Evolutionary conservation across 345 rosid species (phyloP).

Genomic region (Eucalyptus albens): DNA sequence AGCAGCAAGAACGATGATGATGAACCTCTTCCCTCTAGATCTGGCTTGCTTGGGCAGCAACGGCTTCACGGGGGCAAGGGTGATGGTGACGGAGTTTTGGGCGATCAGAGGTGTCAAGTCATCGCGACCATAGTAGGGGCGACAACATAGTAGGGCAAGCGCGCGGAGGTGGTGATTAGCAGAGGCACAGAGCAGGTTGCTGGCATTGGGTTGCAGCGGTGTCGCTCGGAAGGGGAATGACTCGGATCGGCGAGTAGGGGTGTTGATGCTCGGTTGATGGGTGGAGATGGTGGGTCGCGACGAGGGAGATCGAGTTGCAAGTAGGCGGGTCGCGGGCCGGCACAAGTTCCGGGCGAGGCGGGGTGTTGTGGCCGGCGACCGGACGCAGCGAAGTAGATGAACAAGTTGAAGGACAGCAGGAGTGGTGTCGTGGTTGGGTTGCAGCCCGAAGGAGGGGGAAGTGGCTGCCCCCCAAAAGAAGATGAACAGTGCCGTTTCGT

Average conservation of each 20-base stretch:
- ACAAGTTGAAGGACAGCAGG: fast-evolving
- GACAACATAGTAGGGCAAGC: fast-evolving
- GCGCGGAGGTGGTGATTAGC: fast-evolving
- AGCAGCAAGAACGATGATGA: too few relatives aligned
- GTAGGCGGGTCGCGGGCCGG: fast-evolving
- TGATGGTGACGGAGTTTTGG: too few relatives aligned
- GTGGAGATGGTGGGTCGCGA: fast-evolving
- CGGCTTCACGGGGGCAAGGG: too few relatives aligned
- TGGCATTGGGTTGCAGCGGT: fast-evolving
- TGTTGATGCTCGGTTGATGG: too few relatives aligned
- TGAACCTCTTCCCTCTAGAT: too few relatives aligned
- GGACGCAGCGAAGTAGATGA: too few relatives aligned
- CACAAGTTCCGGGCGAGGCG: fast-evolving
- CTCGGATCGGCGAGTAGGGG: fast-evolving
- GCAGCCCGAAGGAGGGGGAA: fast-evolving
- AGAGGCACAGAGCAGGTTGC: fast-evolving
- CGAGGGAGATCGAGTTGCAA: fast-evolving
- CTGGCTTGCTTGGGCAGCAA: too few relatives aligned
- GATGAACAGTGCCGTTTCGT: fast-evolving
- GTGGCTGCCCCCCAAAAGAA: fast-evolving
- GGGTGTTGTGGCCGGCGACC: too few relatives aligned
- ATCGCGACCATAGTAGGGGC: fast-evolving
- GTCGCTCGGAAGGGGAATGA: fast-evolving
- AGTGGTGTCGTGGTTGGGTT: fast-evolving
- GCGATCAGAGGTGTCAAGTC: too few relatives aligned